Percentiles rank a stretch among this genome's conserved stretches.
phyloP scores from a whole-genome alignment of 2,329 filamentous ascomycete species.

The Pezicula radicicola region DNA sequence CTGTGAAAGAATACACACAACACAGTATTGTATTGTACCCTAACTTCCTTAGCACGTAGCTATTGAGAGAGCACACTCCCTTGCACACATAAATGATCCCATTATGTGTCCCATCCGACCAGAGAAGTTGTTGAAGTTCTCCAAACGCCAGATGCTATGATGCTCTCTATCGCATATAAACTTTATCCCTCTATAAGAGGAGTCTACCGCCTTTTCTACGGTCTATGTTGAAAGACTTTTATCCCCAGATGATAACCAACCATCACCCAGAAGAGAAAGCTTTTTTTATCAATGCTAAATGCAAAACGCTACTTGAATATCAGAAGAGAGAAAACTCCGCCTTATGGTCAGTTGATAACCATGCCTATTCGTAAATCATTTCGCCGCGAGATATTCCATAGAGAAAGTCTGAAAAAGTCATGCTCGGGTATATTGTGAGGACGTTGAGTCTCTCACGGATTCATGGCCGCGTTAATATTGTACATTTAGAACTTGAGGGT shows the following conservation, averaged over 20 bases:
- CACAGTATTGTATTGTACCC: neutral
- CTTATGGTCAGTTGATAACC: slow-evolving; percentile 30
- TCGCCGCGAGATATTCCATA: slow-evolving; percentile 26
- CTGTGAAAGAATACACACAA: neutral
- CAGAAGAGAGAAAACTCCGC: slow-evolving; percentile 17
- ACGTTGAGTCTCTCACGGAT: slow-evolving; percentile 29
- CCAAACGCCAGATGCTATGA: slow-evolving; percentile 31
- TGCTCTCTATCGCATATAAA: slow-evolving; percentile 22
- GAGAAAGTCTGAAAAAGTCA: slow-evolving; percentile 19
- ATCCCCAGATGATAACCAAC: slow-evolving; percentile 17
- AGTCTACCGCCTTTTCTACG: slow-evolving; percentile 25
- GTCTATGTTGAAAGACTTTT: slow-evolving; percentile 36
- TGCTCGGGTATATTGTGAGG: slow-evolving; percentile 12
- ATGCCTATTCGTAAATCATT: slow-evolving; percentile 29
- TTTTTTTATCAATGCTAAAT: slow-evolving; percentile 9
- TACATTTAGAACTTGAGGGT: slow-evolving; percentile 76
- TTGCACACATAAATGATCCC: neutral
- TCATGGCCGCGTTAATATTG: slow-evolving; percentile 14
- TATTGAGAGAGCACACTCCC: slow-evolving; percentile 4
- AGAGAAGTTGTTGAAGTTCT: slow-evolving; percentile 34
- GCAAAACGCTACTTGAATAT: slow-evolving; percentile 12
- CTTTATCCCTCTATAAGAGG: slow-evolving; percentile 6
- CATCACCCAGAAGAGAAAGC: slow-evolving; percentile 15
- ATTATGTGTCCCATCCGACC: slow-evolving; percentile 9
- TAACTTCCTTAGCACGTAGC: neutral